Conservation (phyloP, 768 basidiomycete genomes). For the Galerina sulciceps region DNA sequence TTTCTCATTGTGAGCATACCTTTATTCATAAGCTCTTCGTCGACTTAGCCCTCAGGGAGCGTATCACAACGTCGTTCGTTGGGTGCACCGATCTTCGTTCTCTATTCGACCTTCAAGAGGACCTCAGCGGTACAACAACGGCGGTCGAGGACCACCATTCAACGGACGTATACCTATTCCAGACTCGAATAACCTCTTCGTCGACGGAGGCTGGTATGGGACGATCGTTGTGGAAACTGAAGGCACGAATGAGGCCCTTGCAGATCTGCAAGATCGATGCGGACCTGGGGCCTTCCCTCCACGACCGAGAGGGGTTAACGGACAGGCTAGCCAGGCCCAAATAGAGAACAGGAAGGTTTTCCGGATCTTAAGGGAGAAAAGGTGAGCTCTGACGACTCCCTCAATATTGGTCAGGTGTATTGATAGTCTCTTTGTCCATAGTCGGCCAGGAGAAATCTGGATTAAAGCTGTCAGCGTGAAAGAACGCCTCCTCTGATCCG, state of each 20-base stretch:
- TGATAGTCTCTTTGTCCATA: neutral
- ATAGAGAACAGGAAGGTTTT: conserved; percentile 48
- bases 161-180: conserved; percentile 55
- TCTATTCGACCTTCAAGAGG: conserved; percentile 55
- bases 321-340: conserved; percentile 43
- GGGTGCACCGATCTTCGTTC: conserved; percentile 84
- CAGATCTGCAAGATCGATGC: conserved; percentile 77
- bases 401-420: neutral
- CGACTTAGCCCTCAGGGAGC: conserved; percentile 73
- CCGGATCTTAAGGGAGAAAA: conserved; percentile 77
- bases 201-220: conserved; percentile 86
- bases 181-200: conserved; percentile 53
- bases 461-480: conserved; percentile 66
- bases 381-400: conserved; percentile 45
- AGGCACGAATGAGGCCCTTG: conserved; percentile 84
- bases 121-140: conserved; percentile 34
- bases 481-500: conserved; percentile 15
- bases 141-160: conserved; percentile 21
- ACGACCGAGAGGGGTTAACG: conserved; percentile 45
- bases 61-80: conserved; percentile 81
- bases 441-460: conserved; percentile 65
- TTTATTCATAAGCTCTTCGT: conserved; percentile 10
- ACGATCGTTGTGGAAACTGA: conserved; percentile 84
- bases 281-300: conserved; percentile 70
- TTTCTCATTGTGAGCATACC: neutral